Evolutionary conservation across 345 rosid species (phyloP).

Genomic region (Aquilaria yunnanensis): DNA sequence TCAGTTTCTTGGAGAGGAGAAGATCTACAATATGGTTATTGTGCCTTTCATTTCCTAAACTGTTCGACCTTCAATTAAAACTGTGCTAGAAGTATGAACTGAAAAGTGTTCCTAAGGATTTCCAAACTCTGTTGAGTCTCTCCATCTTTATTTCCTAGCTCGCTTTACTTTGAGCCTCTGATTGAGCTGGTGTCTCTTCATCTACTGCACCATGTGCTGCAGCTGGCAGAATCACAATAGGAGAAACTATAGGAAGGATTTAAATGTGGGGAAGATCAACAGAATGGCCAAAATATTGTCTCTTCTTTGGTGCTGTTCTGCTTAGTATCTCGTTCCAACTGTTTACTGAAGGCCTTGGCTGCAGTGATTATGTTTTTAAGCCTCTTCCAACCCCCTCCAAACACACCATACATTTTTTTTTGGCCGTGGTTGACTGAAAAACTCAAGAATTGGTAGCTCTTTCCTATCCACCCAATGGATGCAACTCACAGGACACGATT

Average conservation of each 20-base stretch:
- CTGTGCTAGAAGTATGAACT: slow-evolving; percentile 1
- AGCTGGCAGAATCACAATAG: neutral
- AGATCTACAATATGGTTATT: too few relatives aligned
- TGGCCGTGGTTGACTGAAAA: slow-evolving; percentile 37
- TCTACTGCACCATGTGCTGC: slow-evolving; percentile 30
- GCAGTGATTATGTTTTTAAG: slow-evolving; percentile 47
- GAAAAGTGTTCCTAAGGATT: slow-evolving; percentile 20
- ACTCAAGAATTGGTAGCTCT: slow-evolving; percentile 50
- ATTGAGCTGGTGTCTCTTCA: slow-evolving; percentile 58
- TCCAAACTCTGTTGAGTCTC: slow-evolving; percentile 30
- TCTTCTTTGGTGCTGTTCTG: slow-evolving; percentile 9
- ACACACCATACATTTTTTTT: slow-evolving; percentile 46
- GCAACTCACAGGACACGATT: slow-evolving; percentile 66
- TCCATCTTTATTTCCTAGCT: slow-evolving; percentile 33
- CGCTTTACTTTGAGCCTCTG: slow-evolving; percentile 39
- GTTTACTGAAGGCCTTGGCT: slow-evolving; percentile 40
- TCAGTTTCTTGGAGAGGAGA: too few relatives aligned
- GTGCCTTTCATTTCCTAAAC: too few relatives aligned
- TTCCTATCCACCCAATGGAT: slow-evolving; percentile 50
- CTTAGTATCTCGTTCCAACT: slow-evolving; percentile 24
- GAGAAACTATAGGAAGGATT: too few relatives aligned
- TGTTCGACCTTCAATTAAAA: too few relatives aligned
- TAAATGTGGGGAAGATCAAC: too few relatives aligned
- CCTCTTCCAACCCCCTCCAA: slow-evolving; percentile 61
- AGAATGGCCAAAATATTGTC: slow-evolving; percentile 8